Evolutionary conservation across 345 rosid species (phyloP).

Genomic region (Lepidium sativum): DNA sequence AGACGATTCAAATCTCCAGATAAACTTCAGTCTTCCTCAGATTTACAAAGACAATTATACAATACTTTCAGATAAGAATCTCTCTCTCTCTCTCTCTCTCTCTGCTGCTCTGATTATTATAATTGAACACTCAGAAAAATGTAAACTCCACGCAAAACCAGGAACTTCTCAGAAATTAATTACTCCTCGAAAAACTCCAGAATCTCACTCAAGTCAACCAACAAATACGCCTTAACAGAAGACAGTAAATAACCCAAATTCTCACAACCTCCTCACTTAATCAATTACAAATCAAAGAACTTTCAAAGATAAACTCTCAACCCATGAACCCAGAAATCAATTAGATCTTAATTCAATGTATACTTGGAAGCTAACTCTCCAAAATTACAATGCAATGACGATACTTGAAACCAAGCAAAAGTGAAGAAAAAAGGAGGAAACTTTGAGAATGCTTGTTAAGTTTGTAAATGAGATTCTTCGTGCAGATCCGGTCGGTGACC

Average conservation of each 20-base stretch:
- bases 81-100: neutral
- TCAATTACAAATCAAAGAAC: neutral
- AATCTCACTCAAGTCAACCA: constrained; percentile 19
- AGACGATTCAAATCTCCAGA: neutral
- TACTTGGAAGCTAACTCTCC: neutral
- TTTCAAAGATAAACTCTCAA: neutral
- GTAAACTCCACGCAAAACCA: constrained; percentile 21
- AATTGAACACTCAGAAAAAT: constrained; percentile 3
- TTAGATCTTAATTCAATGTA: neutral
- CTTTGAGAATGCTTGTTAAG: constrained; percentile 15
- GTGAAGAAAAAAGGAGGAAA: constrained; percentile 2
- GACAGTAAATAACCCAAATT: neutral
- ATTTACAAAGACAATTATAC: neutral
- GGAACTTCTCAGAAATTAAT: constrained; percentile 18
- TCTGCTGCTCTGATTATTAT: neutral
- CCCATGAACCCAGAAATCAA: neutral
- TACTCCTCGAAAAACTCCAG: constrained; percentile 15
- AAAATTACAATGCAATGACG: constrained; percentile 10
- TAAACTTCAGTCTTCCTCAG: constrained; percentile 1
- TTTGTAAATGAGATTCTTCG: neutral
- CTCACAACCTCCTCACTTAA: neutral
- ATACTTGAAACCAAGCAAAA: constrained; percentile 1
- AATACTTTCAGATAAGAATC: neutral
- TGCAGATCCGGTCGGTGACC: constrained; percentile 19
- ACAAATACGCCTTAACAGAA: neutral